Evolutionary conservation across 73 alveolate species (phyloP), one percentile per base, ranked within the genome.

Genomic region (Paramecium tetraurelia): DNA sequence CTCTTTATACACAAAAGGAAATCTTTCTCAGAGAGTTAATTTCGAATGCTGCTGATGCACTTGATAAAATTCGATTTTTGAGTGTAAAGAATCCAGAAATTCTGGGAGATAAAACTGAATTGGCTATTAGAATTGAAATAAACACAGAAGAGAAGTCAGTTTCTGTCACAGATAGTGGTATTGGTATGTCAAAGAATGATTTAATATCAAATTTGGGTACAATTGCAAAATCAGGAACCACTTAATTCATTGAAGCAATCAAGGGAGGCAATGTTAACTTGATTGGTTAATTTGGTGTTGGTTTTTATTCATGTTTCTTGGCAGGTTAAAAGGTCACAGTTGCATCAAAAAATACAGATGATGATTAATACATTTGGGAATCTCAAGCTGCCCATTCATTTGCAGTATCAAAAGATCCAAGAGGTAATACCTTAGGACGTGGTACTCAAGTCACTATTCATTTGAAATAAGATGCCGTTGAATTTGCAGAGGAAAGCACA

Each of bases 271-370:
- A 96, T 71, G 94, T 93, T 12, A 97, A 96, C 85, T 94, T 98
- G 89, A 99, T 99, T 92, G 99, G 99, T 48, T 99, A 99, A 95
- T 99, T 99, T 94, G 99, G 99, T 77, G 99, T 99, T 63, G 99
- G 99, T 75, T 99, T 99, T 98, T 99, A 99, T 97, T 96, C 99
- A 58, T 93, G 99, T 85, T 98, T 97, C 99, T 95, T 98, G 94
- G 99, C 97, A 33, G 99, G 99, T 89, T 96, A 98, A 93, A 98
- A 97, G 96, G 99, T 98, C 72, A 95, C 97, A 16, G 99, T 98
- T 86, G 93, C 98, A 92, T 96, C 99, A 41, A 99, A 99, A 96
- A 93, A 96, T 95, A 95, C 94, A 85, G 99, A 97, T 90, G 99
- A 98, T 85, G 99, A 98, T 69, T 99, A 99, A 94, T 99, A 98